These are phyloP conservation scores for Emiliania huxleyi DNA, from an alignment of 78 protist genomes.

Conservation along the genomic window DNA sequence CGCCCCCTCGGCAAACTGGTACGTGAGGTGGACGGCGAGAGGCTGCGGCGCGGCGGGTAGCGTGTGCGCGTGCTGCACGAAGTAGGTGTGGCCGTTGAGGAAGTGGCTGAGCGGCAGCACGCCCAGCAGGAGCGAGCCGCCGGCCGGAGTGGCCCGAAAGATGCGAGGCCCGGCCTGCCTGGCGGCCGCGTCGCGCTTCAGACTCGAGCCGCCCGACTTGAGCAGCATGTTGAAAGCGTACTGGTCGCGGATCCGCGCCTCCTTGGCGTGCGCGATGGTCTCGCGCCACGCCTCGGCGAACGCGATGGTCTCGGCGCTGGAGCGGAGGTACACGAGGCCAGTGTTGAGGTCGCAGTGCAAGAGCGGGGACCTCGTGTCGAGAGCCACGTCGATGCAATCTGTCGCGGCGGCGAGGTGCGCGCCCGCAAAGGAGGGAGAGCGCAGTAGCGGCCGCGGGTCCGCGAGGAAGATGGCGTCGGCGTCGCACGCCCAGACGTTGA, in stretches of 20 bases:
- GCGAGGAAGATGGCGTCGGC: background rate
- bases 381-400: background rate
- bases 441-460: background rate
- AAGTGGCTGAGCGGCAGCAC: background rate
- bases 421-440: too few relatives aligned
- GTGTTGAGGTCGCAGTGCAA: background rate
- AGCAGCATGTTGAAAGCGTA: background rate
- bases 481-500: conserved; percentile 6
- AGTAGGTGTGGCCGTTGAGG: conserved; percentile 14
- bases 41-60: background rate
- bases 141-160: background rate
- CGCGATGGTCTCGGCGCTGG: background rate
- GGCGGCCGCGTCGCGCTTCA: too few relatives aligned
- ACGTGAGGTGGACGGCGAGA: background rate
- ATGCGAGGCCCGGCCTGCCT: too few relatives aligned
- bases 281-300: background rate
- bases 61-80: conserved; percentile 24
- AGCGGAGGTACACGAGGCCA: background rate
- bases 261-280: background rate
- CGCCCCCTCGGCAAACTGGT: background rate
- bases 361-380: background rate
- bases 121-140: background rate
- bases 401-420: background rate
- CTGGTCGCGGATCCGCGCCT: background rate
- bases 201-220: background rate